Evolutionary conservation across 164 flowering plant species (phyloP).

Genomic region (Chimonanthus praecox): DNA sequence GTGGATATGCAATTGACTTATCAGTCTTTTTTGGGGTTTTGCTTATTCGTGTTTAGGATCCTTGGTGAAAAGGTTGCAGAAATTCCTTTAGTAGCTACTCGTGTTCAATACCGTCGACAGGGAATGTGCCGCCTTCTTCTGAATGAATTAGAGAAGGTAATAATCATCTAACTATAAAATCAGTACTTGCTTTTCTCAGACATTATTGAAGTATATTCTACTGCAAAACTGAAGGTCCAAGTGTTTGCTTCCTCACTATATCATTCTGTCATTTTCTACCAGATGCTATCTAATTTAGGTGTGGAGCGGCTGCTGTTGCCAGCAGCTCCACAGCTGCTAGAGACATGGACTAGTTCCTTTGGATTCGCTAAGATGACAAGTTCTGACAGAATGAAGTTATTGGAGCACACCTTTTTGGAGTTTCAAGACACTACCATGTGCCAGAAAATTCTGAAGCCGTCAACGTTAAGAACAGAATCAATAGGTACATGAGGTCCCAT

Average conservation of each 20-base stretch:
- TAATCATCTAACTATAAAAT: neutral
- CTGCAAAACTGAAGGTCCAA: neutral
- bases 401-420: constrained; percentile 54
- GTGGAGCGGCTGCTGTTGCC: constrained; percentile 84
- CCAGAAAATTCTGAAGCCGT: constrained; percentile 46
- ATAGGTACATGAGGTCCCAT: constrained; percentile 26
- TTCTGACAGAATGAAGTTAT: constrained; percentile 48
- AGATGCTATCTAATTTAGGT: constrained; percentile 66
- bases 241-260: neutral
- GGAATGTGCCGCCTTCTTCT: constrained; percentile 88
- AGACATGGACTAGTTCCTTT: constrained; percentile 72
- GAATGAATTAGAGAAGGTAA: constrained; percentile 54
- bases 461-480: constrained; percentile 13
- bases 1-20: neutral
- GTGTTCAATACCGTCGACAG: constrained; percentile 60
- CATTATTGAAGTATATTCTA: neutral
- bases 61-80: constrained; percentile 80
- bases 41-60: constrained; percentile 36
- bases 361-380: constrained; percentile 58
- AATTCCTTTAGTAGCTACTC: constrained; percentile 79
- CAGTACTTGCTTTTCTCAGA: neutral
- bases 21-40: neutral
- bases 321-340: constrained; percentile 50
- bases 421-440: constrained; percentile 75
- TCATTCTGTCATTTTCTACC: constrained; percentile 10